Percentiles rank a stretch among this genome's conserved stretches.
These are phyloP conservation scores for Suillus ampliporus DNA, from an alignment of 768 basidiomycete genomes.

Conservation along the genomic window DNA sequence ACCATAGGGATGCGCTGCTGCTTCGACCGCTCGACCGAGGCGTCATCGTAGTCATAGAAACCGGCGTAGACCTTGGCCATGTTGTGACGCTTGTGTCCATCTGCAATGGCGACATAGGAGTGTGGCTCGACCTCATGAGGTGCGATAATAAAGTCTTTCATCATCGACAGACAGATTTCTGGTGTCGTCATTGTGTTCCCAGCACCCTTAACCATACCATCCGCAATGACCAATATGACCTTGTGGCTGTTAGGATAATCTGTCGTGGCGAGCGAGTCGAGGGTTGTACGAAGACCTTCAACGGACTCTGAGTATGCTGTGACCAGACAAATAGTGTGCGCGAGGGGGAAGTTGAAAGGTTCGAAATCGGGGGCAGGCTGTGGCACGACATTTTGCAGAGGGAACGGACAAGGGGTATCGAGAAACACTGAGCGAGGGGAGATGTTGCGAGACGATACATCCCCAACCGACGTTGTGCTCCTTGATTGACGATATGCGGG, in stretches of 20 bases:
- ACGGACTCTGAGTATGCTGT: slow-evolving; percentile 98
- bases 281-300: slow-evolving; percentile 93
- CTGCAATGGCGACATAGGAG: slow-evolving; percentile 97
- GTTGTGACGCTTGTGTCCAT: slow-evolving; percentile 99
- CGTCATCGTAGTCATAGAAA: slow-evolving; percentile 93
- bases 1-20: slow-evolving; percentile 97
- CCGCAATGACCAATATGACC: slow-evolving; percentile 91
- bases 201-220: slow-evolving; percentile 97
- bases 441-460: slow-evolving; percentile 36
- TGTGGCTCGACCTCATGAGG: slow-evolving; percentile 89
- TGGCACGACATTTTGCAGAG: slow-evolving; percentile 85
- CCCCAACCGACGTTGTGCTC: slow-evolving; percentile 78
- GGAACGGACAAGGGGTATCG: slow-evolving; percentile 90
- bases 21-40: slow-evolving; percentile 87
- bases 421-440: slow-evolving; percentile 51
- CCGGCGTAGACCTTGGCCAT: slow-evolving; percentile 99
- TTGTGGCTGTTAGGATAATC: slow-evolving; percentile 99
- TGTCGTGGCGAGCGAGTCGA: slow-evolving; percentile 98
- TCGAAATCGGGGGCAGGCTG: slow-evolving; percentile 92
- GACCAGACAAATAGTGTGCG: slow-evolving; percentile 93
- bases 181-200: slow-evolving; percentile 91
- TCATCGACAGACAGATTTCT: slow-evolving; percentile 94
- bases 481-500: slow-evolving; percentile 82
- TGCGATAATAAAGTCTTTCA: slow-evolving; percentile 89
- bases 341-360: slow-evolving; percentile 95